Base-by-base conservation (phyloP, 805 yeast species). In the Grigorovia humatica region DNA sequence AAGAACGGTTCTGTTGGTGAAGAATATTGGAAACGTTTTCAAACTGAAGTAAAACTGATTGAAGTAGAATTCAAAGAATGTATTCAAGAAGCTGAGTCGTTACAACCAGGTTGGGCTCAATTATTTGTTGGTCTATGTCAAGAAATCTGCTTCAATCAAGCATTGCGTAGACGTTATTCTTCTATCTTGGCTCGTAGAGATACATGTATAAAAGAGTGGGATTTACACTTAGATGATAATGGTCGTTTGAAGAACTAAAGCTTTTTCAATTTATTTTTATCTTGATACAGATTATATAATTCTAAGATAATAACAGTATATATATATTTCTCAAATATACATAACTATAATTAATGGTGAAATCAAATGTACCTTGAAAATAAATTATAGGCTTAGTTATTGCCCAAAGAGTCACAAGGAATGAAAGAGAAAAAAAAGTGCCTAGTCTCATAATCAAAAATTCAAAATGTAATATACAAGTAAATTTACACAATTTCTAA, bases 1-100 rank as follows among this genome's bases (percentile, higher is more conserved):
- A 91, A 90, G 63, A 80, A 80, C 50, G 98, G 98, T 0, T 81
- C 89, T 17, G 82, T 93, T 55, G 97, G 97, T 38, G 98, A 93
- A 61, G 96, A 86, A 50, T 73, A 87, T 40, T 85, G 80, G 76
- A 84, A 85, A 66, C 82, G 93, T 59, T 89, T 78, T 67, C 82
- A 81, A 57, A 78, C 88, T 48, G 89, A 88, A 57, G 78, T 77
- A 52, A 87, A 88, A 68, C 66, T 89, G 55, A 85, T 85, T 59
- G 96, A 89, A 60, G 64, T 84, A 29, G 98, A 93, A 68, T 71
- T 93, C 57, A 79, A 81, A 66, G 90, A 83, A 53, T 74, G 88
- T 47, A 82, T 86, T 6, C 70, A 66, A 51, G 96, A 88, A 68
- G 88, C 93, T 44, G 88, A 87, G 65, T 57, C 70, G 17, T 71